Conservation (phyloP, 129 eudicot species). For the Flaveria sonorensis region DNA sequence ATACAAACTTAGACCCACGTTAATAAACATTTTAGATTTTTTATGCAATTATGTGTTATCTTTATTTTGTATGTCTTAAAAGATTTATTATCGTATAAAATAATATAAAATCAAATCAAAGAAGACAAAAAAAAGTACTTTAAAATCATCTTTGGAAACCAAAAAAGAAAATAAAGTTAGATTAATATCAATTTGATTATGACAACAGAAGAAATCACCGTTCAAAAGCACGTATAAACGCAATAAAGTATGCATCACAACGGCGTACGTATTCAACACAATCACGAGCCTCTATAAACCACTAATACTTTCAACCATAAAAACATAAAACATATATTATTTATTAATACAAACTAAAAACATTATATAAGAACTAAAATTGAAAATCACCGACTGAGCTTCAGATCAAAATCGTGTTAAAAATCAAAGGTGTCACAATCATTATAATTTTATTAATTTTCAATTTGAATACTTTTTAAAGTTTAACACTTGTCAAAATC, state of each 20-base stretch:
- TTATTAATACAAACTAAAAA: not conserved
- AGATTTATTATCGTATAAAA: no score
- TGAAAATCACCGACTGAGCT: constrained; percentile 21
- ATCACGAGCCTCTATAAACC: constrained; percentile 33
- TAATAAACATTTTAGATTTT: no score
- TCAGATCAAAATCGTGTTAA: constrained; percentile 5
- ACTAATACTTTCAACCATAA: constrained; percentile 23
- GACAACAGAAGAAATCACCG: constrained; percentile 29
- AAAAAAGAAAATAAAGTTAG: constrained; percentile 1
- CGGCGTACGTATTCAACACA: constrained; percentile 20
- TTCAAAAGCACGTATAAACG: constrained; percentile 32
- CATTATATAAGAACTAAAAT: not conserved
- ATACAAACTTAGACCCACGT: no score
- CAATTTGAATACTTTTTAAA: no score
- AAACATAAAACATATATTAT: not conserved
- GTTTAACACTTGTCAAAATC: no score
- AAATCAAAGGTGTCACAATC: not conserved
- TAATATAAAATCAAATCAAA: not conserved
- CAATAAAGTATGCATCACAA: constrained; percentile 30
- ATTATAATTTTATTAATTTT: no score
- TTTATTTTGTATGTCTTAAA: no score
- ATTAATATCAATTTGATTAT: constrained; percentile 30
- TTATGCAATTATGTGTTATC: no score
- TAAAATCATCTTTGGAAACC: constrained; percentile 13
- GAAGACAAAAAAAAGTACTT: constrained; percentile 17